Percentiles rank a stretch among this genome's conserved stretches.
phyloP scores from a whole-genome alignment of 305 asterid species.

The Stenogyne calaminthoides region DNA sequence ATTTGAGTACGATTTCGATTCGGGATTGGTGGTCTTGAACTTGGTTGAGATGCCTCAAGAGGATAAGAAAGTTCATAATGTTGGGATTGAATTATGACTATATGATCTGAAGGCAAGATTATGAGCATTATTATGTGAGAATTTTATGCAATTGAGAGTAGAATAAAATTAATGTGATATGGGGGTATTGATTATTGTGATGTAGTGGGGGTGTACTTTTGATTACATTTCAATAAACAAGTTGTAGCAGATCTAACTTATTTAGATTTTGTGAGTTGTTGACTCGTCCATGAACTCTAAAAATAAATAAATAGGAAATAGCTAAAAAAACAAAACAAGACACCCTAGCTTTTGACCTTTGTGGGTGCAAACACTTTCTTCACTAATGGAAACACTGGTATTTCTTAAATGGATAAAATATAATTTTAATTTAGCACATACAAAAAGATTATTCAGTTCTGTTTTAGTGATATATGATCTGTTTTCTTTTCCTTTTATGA shows the following conservation, averaged over 20 bases:
- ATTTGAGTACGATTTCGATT: slow-evolving; percentile 44
- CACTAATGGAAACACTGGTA: too few relatives aligned
- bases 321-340: too few relatives aligned
- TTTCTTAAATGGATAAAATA: too few relatives aligned
- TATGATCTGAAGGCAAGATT: slow-evolving; percentile 27
- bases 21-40: slow-evolving; percentile 47
- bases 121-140: neutral
- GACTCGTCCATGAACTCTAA: neutral
- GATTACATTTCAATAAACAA: neutral
- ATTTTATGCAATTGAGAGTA: neutral
- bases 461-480: neutral
- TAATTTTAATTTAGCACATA: too few relatives aligned
- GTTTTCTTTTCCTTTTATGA: neutral
- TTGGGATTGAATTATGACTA: slow-evolving; percentile 49
- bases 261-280: neutral
- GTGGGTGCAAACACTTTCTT: too few relatives aligned
- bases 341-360: too few relatives aligned
- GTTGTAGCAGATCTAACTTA: neutral
- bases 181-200: neutral
- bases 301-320: too few relatives aligned
- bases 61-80: slow-evolving; percentile 40
- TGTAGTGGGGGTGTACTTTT: neutral
- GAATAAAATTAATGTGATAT: neutral
- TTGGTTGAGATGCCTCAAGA: slow-evolving; percentile 55
- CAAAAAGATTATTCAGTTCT: too few relatives aligned